Evolutionary conservation across 345 rosid species (phyloP).

Genomic region (Salix arbutifolia): DNA sequence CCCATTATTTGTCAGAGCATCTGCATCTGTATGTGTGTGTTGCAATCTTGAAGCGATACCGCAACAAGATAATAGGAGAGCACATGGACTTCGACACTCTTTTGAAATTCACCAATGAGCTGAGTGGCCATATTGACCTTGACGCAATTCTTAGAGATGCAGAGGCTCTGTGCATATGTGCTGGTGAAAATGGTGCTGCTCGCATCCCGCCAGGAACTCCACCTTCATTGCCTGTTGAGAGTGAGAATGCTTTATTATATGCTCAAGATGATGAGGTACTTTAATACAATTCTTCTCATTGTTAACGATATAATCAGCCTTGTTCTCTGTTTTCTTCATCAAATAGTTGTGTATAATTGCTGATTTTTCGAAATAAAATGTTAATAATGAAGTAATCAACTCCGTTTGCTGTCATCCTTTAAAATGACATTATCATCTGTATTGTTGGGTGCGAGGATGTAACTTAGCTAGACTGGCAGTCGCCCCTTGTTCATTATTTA

Average conservation of each 20-base stretch:
- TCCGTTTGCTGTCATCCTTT: not conserved
- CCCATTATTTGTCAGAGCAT: constrained; percentile 79
- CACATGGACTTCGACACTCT: constrained; percentile 96
- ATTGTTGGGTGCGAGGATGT: not conserved
- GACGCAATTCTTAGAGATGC: constrained; percentile 75
- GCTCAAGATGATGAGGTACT: constrained; percentile 61
- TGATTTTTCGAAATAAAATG: not conserved
- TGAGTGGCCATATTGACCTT: constrained; percentile 75
- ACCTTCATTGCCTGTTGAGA: constrained; percentile 62
- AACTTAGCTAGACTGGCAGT: not conserved
- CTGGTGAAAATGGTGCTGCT: constrained; percentile 92
- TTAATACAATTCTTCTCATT: constrained; percentile 28
- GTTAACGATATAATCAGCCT: not conserved
- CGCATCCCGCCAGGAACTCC: constrained; percentile 92
- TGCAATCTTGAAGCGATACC: constrained; percentile 84
- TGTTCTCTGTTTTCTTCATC: not conserved
- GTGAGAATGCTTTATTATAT: constrained; percentile 44
- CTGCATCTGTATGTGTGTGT: constrained; percentile 82
- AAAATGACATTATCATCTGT: not conserved
- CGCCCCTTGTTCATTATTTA: not conserved
- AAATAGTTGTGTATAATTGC: not conserved
- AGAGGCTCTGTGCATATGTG: constrained; percentile 87
- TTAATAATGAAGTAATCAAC: not conserved
- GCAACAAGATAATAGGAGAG: constrained; percentile 79
- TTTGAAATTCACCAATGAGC: constrained; percentile 86